Conservation (phyloP, 2,329 filamentous ascomycete species). For the Saccharata proteae region DNA sequence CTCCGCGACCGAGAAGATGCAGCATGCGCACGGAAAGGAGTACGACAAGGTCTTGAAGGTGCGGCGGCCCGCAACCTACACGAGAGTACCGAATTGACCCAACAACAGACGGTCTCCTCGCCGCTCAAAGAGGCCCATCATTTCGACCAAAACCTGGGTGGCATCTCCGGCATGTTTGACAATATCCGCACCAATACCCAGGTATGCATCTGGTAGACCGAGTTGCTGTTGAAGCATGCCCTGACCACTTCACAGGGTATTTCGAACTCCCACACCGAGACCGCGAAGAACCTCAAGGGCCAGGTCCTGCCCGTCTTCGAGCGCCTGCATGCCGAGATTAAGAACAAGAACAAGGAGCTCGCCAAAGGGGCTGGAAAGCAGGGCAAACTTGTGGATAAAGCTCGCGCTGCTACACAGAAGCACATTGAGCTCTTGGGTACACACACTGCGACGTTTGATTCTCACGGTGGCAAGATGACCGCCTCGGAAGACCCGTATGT, state of each 20-base stretch:
- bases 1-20: constrained; percentile 69
- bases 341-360: constrained; percentile 89
- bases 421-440: constrained; percentile 90
- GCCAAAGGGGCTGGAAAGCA: constrained; percentile 67
- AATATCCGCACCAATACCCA: constrained; percentile 87
- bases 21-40: constrained; percentile 78
- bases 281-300: constrained; percentile 78
- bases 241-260: constrained; percentile 54
- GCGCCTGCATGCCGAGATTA: constrained; percentile 89
- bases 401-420: constrained; percentile 76
- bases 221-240: not conserved
- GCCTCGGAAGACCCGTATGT: constrained; percentile 79
- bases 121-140: constrained; percentile 84
- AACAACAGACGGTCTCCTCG: constrained; percentile 63
- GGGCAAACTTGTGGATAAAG: constrained; percentile 84
- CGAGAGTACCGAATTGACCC: not conserved
- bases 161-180: constrained; percentile 82
- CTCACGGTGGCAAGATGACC: constrained; percentile 57
- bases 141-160: constrained; percentile 82
- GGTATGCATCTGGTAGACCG: constrained; percentile 26
- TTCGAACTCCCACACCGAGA: constrained; percentile 80
- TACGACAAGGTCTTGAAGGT: constrained; percentile 91
- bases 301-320: constrained; percentile 80
- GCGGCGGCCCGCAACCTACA: constrained; percentile 7
- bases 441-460: constrained; percentile 69